Evolutionary conservation across 345 rosid genomes (phyloP).

Genomic region (Rubroshorea leprosula): DNA sequence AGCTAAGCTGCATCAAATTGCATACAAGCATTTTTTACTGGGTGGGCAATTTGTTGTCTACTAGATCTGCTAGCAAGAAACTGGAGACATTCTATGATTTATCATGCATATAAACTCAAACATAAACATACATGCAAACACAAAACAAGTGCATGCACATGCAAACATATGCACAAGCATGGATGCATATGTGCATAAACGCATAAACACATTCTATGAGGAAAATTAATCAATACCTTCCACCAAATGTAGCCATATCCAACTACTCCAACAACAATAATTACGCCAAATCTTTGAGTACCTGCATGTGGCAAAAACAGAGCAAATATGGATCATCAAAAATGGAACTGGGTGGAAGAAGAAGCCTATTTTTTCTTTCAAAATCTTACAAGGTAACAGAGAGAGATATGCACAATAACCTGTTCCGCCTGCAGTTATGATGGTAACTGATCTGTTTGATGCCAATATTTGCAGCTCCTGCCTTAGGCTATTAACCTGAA

Average conservation of each 20-base stretch:
- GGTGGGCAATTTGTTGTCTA: no score
- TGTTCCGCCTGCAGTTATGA: conserved; percentile 62
- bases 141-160: no score
- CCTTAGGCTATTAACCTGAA: conserved; percentile 67
- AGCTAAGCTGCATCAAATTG: not conserved
- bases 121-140: no score
- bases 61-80: no score
- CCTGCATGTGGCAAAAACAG: not conserved
- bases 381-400: conserved; percentile 7
- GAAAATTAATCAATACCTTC: not conserved
- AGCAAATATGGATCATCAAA: not conserved
- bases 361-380: not conserved
- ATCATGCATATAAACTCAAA: no score
- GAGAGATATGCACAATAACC: conserved; percentile 30
- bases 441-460: conserved; percentile 56
- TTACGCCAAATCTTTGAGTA: not conserved
- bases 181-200: not conserved
- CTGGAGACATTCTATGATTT: no score
- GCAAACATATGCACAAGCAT: not conserved
- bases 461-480: conserved; percentile 60
- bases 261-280: not conserved
- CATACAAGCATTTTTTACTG: no score
- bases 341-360: not conserved
- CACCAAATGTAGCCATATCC: conserved; percentile 1
- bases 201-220: not conserved